phyloP scores from a whole-genome alignment of 2,329 filamentous ascomycete species.

The Aspergillus hiratsukae region DNA sequence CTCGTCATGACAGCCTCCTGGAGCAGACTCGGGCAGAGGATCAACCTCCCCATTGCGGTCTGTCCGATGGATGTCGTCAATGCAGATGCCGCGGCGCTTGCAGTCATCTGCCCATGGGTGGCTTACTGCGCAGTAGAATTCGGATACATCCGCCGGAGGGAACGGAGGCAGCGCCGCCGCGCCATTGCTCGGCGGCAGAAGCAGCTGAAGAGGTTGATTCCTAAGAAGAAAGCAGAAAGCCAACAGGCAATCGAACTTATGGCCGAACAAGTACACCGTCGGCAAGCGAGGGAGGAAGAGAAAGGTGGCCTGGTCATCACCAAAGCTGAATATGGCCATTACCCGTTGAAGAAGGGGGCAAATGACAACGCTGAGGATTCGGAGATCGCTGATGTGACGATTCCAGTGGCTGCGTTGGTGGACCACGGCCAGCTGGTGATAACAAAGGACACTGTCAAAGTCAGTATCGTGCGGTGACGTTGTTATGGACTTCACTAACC shows the following conservation, averaged over 20 bases:
- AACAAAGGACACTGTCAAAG: conserved; percentile 32
- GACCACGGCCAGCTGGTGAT: conserved; percentile 39
- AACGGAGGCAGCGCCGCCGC: conserved; percentile 32
- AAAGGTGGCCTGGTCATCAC: conserved; percentile 37
- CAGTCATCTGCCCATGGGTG: conserved; percentile 36
- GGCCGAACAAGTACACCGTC: conserved; percentile 35
- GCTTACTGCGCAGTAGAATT: conserved; percentile 41
- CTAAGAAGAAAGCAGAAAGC: conserved; percentile 35
- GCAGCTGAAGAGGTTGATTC: conserved; percentile 32
- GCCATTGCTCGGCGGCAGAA: conserved; percentile 33
- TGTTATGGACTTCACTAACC: conserved; percentile 15
- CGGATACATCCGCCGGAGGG: conserved; percentile 36
- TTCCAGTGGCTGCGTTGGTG: conserved; percentile 43
- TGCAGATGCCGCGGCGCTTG: conserved; percentile 31
- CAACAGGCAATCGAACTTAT: conserved; percentile 38
- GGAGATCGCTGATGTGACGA: conserved; percentile 37
- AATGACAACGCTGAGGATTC: conserved; percentile 18
- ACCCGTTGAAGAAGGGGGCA: conserved; percentile 24
- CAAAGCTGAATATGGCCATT: conserved; percentile 39
- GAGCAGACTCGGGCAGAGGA: conserved; percentile 38
- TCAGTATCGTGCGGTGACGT: conserved; percentile 12
- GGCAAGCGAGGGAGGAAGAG: conserved; percentile 32
- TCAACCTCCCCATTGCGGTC: conserved; percentile 37
- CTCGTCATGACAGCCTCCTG: conserved; percentile 38
- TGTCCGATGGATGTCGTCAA: conserved; percentile 32